Conservation (phyloP, 495 filamentous ascomycete genomes). For the Filosporella fistucella region DNA sequence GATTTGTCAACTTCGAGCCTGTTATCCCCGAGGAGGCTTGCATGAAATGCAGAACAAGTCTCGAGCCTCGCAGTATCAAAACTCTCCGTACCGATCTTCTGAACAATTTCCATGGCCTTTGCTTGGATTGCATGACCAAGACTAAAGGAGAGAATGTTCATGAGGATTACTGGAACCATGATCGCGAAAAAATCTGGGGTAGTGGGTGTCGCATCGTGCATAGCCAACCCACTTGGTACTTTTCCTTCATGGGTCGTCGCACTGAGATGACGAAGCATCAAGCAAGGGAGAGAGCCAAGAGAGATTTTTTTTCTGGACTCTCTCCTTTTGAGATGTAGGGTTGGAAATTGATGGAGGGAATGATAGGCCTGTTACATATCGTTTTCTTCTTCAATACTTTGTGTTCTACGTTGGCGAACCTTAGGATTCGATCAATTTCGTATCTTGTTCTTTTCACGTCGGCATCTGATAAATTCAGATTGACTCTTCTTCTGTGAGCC, state of each 20-base stretch:
- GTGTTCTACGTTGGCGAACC: too few species aligned
- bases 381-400: too few species aligned
- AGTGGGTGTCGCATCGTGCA: neutral
- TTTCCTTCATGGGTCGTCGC: constrained; percentile 12
- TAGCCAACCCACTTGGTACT: constrained; percentile 8
- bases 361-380: too few species aligned
- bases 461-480: too few species aligned
- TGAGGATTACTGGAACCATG: constrained; percentile 3
- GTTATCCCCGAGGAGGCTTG: constrained; percentile 5
- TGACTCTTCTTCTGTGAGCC: too few species aligned
- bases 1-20: constrained; percentile 4
- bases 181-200: neutral
- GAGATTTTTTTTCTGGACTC: too few species aligned
- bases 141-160: neutral
- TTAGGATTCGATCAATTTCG: too few species aligned
- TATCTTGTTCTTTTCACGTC: too few species aligned
- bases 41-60: neutral
- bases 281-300: too few species aligned
- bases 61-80: neutral
- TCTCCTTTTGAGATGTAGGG: too few species aligned
- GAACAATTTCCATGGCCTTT: constrained; percentile 1
- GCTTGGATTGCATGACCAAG: constrained; percentile 5
- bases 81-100: neutral
- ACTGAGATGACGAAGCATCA: too few species aligned
- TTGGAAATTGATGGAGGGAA: too few species aligned